Conservation (phyloP, 1,284 basidiomycete species). For the Erythrobasidium hasegawianum region DNA sequence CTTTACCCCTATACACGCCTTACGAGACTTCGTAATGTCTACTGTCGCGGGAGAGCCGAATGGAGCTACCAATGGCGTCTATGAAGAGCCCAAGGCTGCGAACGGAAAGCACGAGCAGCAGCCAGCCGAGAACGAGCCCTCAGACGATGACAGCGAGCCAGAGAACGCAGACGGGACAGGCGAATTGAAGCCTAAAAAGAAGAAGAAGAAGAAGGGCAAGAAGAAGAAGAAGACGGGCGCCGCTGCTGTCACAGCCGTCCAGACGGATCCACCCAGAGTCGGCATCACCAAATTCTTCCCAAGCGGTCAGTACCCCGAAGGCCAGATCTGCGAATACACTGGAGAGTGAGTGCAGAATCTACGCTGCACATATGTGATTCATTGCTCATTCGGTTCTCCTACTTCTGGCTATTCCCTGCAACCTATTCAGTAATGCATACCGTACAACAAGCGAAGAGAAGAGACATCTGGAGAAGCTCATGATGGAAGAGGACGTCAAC, state of each 20-base stretch:
- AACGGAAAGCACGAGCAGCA: neutral
- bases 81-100: too few species aligned
- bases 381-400: too few species aligned
- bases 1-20: too few species aligned
- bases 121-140: constrained; percentile 40
- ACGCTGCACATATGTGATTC: too few species aligned
- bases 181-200: constrained; percentile 65
- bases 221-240: constrained; percentile 47
- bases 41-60: too few species aligned
- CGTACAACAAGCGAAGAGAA: constrained; percentile 88
- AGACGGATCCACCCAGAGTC: constrained; percentile 90
- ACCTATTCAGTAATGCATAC: constrained; percentile 64
- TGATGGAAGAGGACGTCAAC: constrained; percentile 66
- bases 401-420: neutral
- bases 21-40: too few species aligned
- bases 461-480: constrained; percentile 68
- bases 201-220: constrained; percentile 95
- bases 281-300: constrained; percentile 86
- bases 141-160: constrained; percentile 46
- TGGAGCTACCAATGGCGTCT: too few species aligned
- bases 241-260: constrained; percentile 50
- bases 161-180: constrained; percentile 42
- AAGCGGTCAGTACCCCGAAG: constrained; percentile 79
- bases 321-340: constrained; percentile 86
- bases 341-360: constrained; percentile 72